phyloP scores from a whole-genome alignment of 495 filamentous ascomycete species.

The Xanthoparmelia taractica region DNA sequence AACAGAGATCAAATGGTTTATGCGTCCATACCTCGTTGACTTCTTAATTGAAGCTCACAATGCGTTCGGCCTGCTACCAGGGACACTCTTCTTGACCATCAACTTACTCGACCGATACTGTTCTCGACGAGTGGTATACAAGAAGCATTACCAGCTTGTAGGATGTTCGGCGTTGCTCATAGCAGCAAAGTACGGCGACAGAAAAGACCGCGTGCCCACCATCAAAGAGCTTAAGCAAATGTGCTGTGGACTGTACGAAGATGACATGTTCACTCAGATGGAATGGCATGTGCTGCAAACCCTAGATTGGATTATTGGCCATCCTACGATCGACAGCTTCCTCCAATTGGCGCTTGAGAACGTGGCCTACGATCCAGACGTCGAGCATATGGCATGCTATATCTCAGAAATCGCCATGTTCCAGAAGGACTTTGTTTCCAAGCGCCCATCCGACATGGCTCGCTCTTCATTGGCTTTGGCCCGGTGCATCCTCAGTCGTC shows the following conservation, averaged over 20 bases:
- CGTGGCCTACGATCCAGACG: constrained; percentile 61
- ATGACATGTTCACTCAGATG: constrained; percentile 99
- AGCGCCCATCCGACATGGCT: constrained; percentile 82
- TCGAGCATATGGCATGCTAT: constrained; percentile 91
- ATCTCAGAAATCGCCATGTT: constrained; percentile 91
- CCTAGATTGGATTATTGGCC: constrained; percentile 91
- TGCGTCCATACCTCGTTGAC: constrained; percentile 96
- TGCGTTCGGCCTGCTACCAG: constrained; percentile 86
- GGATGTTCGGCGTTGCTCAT: constrained; percentile 95
- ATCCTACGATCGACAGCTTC: constrained; percentile 91
- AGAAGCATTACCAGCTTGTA: constrained; percentile 96
- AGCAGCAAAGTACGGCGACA: constrained; percentile 96
- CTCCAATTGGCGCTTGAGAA: constrained; percentile 67
- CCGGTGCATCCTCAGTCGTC: constrained; percentile 73
- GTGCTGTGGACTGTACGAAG: constrained; percentile 97
- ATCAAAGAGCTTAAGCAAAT: constrained; percentile 95
- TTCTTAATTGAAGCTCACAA: constrained; percentile 96
- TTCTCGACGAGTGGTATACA: constrained; percentile 96
- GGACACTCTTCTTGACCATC: constrained; percentile 90
- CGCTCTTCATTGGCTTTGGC: constrained; percentile 78
- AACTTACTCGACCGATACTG: constrained; percentile 97
- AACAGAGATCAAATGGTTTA: constrained; percentile 98
- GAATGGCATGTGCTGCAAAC: constrained; percentile 99
- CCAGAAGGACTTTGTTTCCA: constrained; percentile 91
- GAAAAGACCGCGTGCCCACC: constrained; percentile 92